Conservation (phyloP, 2,329 filamentous ascomycete genomes). For the Thielaviopsis punctulata region DNA sequence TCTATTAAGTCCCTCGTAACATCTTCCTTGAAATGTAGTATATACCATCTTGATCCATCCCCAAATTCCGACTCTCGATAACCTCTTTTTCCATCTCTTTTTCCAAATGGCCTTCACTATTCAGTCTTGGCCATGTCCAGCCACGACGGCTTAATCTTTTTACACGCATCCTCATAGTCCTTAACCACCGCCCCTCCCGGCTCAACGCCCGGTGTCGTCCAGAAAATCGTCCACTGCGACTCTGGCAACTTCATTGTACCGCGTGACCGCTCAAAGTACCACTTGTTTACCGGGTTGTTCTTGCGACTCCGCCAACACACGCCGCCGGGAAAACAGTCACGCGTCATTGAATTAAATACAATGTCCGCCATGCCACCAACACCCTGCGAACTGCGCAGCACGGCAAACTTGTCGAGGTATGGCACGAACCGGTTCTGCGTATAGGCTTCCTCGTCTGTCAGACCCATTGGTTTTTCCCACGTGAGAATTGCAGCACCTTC, state of each 20-base stretch:
- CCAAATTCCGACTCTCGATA: neutral
- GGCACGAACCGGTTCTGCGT: slow-evolving; percentile 55
- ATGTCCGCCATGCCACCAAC: slow-evolving; percentile 87
- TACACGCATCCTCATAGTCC: slow-evolving; percentile 64
- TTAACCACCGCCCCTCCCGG: slow-evolving; percentile 35
- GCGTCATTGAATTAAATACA: slow-evolving; percentile 90
- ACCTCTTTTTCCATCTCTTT: neutral
- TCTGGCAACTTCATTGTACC: slow-evolving; percentile 68
- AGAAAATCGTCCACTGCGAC: slow-evolving; percentile 97
- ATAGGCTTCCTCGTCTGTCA: slow-evolving; percentile 36
- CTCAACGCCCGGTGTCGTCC: slow-evolving; percentile 60
- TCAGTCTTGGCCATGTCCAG: slow-evolving; percentile 23
- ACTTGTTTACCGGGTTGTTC: slow-evolving; percentile 94
- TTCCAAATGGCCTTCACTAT: neutral
- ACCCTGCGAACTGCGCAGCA: slow-evolving; percentile 74
- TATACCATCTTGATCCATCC: neutral
- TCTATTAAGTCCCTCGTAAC: no score
- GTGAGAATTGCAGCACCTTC: slow-evolving; percentile 90
- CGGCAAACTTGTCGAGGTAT: slow-evolving; percentile 95
- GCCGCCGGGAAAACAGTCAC: slow-evolving; percentile 70
- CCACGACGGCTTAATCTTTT: slow-evolving; percentile 46
- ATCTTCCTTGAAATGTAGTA: neutral
- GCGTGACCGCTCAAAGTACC: slow-evolving; percentile 86
- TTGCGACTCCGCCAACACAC: slow-evolving; percentile 85
- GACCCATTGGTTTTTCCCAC: slow-evolving; percentile 63